phyloP scores from a whole-genome alignment of 805 yeast genomes.

The Yarrowia hollandica region DNA sequence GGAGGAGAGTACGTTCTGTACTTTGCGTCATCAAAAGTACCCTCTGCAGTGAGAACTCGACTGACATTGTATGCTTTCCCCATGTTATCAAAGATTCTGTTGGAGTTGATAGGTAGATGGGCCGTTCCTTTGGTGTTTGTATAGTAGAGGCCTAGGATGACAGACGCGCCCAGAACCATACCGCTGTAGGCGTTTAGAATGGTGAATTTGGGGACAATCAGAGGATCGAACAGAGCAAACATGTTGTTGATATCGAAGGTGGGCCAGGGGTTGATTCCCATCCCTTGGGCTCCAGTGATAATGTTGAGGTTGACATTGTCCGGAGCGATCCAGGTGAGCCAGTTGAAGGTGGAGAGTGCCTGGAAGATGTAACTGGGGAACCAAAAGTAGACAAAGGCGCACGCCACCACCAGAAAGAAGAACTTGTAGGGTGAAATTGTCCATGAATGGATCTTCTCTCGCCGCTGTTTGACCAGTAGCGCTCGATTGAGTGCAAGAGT shows the following conservation, averaged over 20 bases:
- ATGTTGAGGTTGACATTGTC: slow-evolving; percentile 60
- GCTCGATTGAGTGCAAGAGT: slow-evolving; percentile 56
- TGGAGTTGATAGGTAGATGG: slow-evolving; percentile 60
- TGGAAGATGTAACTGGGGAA: slow-evolving; percentile 66
- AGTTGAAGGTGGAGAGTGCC: slow-evolving; percentile 62
- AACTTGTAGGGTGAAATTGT: slow-evolving; percentile 53
- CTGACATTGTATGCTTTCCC: slow-evolving; percentile 53
- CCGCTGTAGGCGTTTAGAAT: slow-evolving; percentile 42
- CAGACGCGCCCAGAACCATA: slow-evolving; percentile 50
- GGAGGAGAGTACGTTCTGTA: slow-evolving; percentile 68
- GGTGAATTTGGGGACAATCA: slow-evolving; percentile 50
- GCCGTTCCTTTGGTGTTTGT: slow-evolving; percentile 61
- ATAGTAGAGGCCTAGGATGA: slow-evolving; percentile 53
- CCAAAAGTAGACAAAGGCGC: slow-evolving; percentile 61
- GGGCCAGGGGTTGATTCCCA: slow-evolving; percentile 51
- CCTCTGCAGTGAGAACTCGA: slow-evolving; percentile 42
- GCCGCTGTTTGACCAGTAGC: slow-evolving; percentile 31
- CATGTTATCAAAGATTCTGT: slow-evolving; percentile 53
- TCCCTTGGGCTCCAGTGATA: slow-evolving; percentile 63
- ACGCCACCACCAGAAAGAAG: slow-evolving; percentile 48
- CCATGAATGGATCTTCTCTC: slow-evolving; percentile 56
- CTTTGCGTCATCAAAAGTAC: slow-evolving; percentile 46
- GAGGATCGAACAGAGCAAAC: slow-evolving; percentile 38
- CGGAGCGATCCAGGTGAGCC: slow-evolving; percentile 61
- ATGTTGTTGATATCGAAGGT: slow-evolving; percentile 49